Base-by-base conservation (phyloP, 495 filamentous ascomycete species). In the Margaritispora aquatica region DNA sequence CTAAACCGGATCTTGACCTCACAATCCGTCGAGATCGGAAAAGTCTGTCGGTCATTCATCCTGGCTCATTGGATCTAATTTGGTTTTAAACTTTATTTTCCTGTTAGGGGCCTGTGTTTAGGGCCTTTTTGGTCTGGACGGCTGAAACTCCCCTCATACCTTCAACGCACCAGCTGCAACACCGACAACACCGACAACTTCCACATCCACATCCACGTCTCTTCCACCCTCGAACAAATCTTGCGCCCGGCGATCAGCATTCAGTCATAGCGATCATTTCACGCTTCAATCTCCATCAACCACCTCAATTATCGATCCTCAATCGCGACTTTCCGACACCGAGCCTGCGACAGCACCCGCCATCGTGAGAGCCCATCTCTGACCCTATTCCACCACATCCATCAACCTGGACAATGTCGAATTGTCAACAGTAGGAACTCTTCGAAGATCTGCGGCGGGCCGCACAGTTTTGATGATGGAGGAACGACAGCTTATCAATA, bases 381-480 rank as follows among this genome's bases (percentile, higher is more conserved):
- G n/a, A n/a, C n/a, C n/a, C n/a, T 3, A 24, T n/a, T 23, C 47
- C 5, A 50, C 47, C 23, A 11, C 46, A 41, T 24, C 26, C 44
- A 26, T 4, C 26, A 11, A 21, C 29, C 60, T 4, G 26, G 24
- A 62, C 50, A 19, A 65, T 65, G 63, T 62, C 55, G 59, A 58
- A 21, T 27, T 34, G 44, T 51, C 17, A 54, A 17, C 46, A 50
- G 51, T 59, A 23, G 59, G 13, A 10, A 24, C 22, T n/a, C 47
- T 34, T 51, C 38, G 44, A 57, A 47, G 44, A 63, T 10, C 29
- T 54, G 58, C 64, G 60, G 64, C 58, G 48, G 61, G 55, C 61
- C 57, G 61, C 61, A 23, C 56, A 38, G 54, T 56, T 47, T 46
- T 7, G 54, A 52, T 29, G 17, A 67, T 67, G 64, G 55, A 67